Evolutionary conservation across 148 eudicot genomes (phyloP).

Genomic region (Agrostemma githago): DNA sequence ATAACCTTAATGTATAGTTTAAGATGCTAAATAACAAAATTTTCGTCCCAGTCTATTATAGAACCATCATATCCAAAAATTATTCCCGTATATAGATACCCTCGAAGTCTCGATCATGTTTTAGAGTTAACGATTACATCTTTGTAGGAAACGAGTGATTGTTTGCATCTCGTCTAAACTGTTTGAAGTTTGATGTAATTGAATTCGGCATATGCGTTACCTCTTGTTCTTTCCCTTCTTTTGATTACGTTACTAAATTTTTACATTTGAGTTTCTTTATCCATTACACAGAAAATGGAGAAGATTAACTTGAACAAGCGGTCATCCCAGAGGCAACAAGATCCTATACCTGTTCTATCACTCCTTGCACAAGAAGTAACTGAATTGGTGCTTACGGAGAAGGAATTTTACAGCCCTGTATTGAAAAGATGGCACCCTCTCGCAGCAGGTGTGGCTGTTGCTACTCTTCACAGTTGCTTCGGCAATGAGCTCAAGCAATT

Average conservation of each 20-base stretch:
- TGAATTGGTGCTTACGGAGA: conserved; percentile 80
- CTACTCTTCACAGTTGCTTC: conserved; percentile 78
- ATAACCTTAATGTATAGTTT: not conserved
- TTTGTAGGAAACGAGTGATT: not conserved
- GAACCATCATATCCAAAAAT: not conserved
- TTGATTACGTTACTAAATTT: not conserved
- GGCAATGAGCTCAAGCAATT: conserved; percentile 79
- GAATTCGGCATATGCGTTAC: not conserved
- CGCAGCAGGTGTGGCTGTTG: conserved; percentile 85
- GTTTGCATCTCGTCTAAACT: not conserved
- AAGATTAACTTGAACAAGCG: conserved; percentile 56
- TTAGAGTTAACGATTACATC: not conserved
- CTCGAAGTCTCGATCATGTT: not conserved
- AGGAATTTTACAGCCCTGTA: conserved; percentile 78
- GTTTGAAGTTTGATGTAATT: conserved; percentile 1
- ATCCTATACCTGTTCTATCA: conserved; percentile 69
- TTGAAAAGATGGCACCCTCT: conserved; percentile 91
- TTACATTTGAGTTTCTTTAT: conserved; percentile 12
- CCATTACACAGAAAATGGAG: conserved; percentile 71
- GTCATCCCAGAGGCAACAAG: conserved; percentile 50
- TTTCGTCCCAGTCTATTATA: not conserved
- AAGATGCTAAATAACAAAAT: not conserved
- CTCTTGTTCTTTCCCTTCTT: not conserved
- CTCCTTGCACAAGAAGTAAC: conserved; percentile 80
- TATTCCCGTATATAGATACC: not conserved